Conservation (phyloP, 2,329 filamentous ascomycete genomes). For the Fusarium hostae region DNA sequence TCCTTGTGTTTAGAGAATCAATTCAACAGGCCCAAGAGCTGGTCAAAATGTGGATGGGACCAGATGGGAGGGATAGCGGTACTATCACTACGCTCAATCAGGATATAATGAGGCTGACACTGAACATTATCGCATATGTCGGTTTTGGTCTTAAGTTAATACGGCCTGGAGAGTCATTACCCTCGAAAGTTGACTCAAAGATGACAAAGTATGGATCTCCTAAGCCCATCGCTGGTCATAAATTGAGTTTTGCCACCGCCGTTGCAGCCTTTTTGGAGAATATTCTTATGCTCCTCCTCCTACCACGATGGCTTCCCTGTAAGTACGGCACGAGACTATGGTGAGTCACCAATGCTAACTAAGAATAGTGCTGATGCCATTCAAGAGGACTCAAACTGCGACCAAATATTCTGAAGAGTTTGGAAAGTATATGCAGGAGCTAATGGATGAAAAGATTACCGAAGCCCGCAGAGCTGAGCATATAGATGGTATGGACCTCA, state of each 20-base stretch:
- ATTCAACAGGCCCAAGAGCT: conserved; percentile 71
- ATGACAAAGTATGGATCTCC: conserved; percentile 61
- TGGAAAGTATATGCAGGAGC: conserved; percentile 74
- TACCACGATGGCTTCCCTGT: conserved; percentile 67
- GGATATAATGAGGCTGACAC: conserved; percentile 72
- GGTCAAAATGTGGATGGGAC: conserved; percentile 66
- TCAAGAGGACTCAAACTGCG: conserved; percentile 62
- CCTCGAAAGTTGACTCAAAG: conserved; percentile 55
- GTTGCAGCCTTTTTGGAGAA: conserved; percentile 70
- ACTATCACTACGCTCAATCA: conserved; percentile 67
- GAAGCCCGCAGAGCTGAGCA: conserved; percentile 51
- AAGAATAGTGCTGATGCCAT: conserved; percentile 57
- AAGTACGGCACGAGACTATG: conserved; percentile 40
- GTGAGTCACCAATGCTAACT: conserved; percentile 9
- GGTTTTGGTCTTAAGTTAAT: conserved; percentile 74
- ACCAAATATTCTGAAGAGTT: conserved; percentile 70
- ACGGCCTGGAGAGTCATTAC: conserved; percentile 70
- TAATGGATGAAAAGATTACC: conserved; percentile 70
- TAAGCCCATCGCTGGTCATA: conserved; percentile 62
- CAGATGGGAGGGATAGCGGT: conserved; percentile 30
- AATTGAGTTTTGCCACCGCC: conserved; percentile 73
- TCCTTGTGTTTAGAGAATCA: conserved; percentile 71
- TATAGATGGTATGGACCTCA: conserved; percentile 62
- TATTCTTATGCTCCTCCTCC: conserved; percentile 70
- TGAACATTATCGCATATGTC: conserved; percentile 71